Evolutionary conservation across 2,329 filamentous ascomycete species (phyloP).

Genomic region (Ploettnerulaceae sp.): DNA sequence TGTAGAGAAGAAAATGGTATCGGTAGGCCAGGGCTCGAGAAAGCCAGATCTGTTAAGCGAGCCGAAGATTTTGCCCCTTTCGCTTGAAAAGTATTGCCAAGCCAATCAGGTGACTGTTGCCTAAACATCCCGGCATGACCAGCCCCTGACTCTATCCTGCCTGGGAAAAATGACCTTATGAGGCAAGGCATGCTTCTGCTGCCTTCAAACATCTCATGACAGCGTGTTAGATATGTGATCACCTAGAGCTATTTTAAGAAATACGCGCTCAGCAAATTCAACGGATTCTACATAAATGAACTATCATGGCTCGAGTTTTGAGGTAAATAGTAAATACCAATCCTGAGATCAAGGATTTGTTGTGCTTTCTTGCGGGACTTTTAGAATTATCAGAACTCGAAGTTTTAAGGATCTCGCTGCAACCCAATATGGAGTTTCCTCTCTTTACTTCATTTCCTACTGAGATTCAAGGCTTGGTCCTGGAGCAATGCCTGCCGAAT

Average conservation of each 20-base stretch:
- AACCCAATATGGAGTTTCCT: conserved; percentile 14
- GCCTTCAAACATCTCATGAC: conserved; percentile 22
- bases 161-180: conserved; percentile 1
- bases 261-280: conserved; percentile 10
- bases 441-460: conserved; percentile 25
- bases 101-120: conserved; percentile 11
- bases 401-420: background rate
- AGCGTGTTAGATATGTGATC: conserved; percentile 16
- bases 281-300: background rate
- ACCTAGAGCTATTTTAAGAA: conserved; percentile 15
- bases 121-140: conserved; percentile 10
- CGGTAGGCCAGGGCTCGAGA: no score
- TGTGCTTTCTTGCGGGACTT: background rate
- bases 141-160: conserved; percentile 12
- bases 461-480: conserved; percentile 27
- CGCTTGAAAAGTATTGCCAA: background rate
- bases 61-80: background rate
- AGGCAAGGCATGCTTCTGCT: conserved; percentile 12
- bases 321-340: background rate
- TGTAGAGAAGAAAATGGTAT: no score
- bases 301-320: background rate
- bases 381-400: background rate
- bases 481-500: conserved; percentile 24
- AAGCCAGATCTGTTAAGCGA: no score
- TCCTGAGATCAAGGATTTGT: background rate